phyloP scores from a whole-genome alignment of 805 yeast species.

The Hyphopichia homilentoma region DNA sequence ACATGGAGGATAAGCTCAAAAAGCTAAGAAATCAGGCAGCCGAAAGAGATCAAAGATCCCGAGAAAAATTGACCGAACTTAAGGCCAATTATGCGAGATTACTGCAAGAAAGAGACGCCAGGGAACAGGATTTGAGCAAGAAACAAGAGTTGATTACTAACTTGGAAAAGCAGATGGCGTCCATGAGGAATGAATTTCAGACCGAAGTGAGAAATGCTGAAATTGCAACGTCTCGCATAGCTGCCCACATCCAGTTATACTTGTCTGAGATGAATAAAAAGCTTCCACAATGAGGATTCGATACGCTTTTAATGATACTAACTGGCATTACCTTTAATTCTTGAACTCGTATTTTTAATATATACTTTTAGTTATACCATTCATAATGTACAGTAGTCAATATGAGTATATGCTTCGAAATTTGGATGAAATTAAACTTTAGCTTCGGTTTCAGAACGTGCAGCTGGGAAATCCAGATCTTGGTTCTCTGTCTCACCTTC shows the following conservation, averaged over 20 bases:
- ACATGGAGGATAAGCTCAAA: slow-evolving; percentile 44
- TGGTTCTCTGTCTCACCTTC: no score
- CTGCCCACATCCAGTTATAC: slow-evolving; percentile 53
- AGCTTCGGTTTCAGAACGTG: no score
- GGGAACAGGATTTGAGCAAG: slow-evolving; percentile 46
- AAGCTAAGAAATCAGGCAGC: slow-evolving; percentile 42
- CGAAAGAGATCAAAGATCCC: slow-evolving; percentile 41
- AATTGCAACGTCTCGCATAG: slow-evolving; percentile 50
- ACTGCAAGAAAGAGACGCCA: slow-evolving; percentile 44
- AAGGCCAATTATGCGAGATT: slow-evolving; percentile 45
- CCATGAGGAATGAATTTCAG: slow-evolving; percentile 41
- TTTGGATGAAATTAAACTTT: no score
- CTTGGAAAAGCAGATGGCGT: slow-evolving; percentile 39
- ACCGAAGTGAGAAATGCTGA: slow-evolving; percentile 51
- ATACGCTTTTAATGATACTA: no score
- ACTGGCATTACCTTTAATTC: no score
- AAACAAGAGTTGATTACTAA: slow-evolving; percentile 45
- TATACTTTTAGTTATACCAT: no score
- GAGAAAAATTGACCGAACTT: slow-evolving; percentile 40
- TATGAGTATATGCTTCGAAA: no score
- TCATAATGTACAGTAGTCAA: no score
- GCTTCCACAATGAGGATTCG: slow-evolving; percentile 7
- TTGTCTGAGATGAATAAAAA: slow-evolving; percentile 46
- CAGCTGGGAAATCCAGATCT: no score
- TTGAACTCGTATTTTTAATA: no score